Evolutionary conservation across 164 flowering plant genomes (phyloP).

Genomic region (Platanus orientalis): DNA sequence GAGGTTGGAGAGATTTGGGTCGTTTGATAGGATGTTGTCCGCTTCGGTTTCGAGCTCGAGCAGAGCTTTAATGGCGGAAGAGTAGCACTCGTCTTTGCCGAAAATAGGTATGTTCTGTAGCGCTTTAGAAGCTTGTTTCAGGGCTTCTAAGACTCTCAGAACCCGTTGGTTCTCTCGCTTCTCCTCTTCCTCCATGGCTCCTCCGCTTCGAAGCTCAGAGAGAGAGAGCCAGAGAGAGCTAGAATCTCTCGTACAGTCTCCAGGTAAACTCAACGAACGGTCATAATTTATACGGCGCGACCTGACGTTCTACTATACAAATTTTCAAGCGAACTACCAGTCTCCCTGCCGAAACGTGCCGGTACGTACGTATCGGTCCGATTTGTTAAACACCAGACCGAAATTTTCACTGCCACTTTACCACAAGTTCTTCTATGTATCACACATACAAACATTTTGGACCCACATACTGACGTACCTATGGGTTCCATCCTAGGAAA

Average conservation of each 20-base stretch:
- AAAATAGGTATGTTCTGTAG: constrained; percentile 41
- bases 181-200: constrained; percentile 27
- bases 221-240: neutral
- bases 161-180: constrained; percentile 31
- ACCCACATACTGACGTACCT: too few species aligned
- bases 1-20: constrained; percentile 57
- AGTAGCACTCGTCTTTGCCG: constrained; percentile 17
- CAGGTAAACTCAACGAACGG: too few species aligned
- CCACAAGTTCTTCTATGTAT: too few species aligned
- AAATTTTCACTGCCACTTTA: too few species aligned
- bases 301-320: too few species aligned
- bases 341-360: too few species aligned
- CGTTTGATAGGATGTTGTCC: constrained; percentile 42
- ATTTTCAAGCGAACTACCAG: too few species aligned
- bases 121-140: constrained; percentile 69
- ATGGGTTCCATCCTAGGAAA: too few species aligned
- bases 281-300: too few species aligned
- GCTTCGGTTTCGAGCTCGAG: constrained; percentile 48
- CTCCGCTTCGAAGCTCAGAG: neutral
- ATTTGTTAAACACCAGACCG: too few species aligned
- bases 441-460: too few species aligned
- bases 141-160: constrained; percentile 51
- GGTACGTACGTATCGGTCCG: too few species aligned
- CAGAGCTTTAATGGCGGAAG: constrained; percentile 60
- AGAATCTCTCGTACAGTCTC: neutral